phyloP scores from a whole-genome alignment of 352 stramenopile genomes.

The Globisporangium nunn region DNA sequence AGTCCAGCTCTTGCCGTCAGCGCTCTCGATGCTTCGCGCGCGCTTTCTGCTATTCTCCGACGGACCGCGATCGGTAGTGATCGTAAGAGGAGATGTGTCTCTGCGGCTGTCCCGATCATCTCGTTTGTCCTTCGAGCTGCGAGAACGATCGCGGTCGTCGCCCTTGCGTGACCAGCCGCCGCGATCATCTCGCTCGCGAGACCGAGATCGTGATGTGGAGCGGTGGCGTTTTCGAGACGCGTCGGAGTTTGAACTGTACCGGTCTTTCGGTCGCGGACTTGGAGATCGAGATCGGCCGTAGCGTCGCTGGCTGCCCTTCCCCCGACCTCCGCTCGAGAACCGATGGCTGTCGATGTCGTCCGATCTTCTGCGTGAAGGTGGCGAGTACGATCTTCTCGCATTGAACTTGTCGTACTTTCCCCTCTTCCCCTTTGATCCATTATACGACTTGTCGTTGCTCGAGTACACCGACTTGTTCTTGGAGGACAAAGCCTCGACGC shows the following conservation, averaged over 20 bases:
- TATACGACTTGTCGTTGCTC: slow-evolving; percentile 3
- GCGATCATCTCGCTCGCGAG: slow-evolving; percentile 9
- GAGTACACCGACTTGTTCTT: slow-evolving; percentile 10
- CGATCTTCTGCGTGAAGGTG: slow-evolving; percentile 12
- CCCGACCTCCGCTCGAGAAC: not conserved
- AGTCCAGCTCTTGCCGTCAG: not conserved
- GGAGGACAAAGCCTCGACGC: slow-evolving; percentile 3
- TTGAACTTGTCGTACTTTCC: slow-evolving; percentile 14
- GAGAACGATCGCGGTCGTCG: not conserved
- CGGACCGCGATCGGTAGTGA: not conserved
- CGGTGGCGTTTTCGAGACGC: slow-evolving; percentile 2
- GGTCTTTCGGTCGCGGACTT: slow-evolving; percentile 14
- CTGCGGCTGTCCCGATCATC: not conserved
- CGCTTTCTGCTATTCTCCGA: slow-evolving; percentile 4
- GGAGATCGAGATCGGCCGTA: slow-evolving; percentile 22
- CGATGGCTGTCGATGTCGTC: slow-evolving; percentile 15
- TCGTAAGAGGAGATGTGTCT: not conserved
- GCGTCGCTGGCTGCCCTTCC: slow-evolving; percentile 3
- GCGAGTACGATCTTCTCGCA: slow-evolving; percentile 17
- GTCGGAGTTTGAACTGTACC: not conserved
- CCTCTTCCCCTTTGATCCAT: slow-evolving; percentile 1
- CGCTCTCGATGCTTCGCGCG: slow-evolving; percentile 1
- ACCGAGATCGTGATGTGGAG: slow-evolving; percentile 10
- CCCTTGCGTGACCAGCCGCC: not conserved
- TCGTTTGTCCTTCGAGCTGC: not conserved